phyloP scores from a whole-genome alignment of 192 early-diverging fungal species.

The Coemansia umbellata region DNA sequence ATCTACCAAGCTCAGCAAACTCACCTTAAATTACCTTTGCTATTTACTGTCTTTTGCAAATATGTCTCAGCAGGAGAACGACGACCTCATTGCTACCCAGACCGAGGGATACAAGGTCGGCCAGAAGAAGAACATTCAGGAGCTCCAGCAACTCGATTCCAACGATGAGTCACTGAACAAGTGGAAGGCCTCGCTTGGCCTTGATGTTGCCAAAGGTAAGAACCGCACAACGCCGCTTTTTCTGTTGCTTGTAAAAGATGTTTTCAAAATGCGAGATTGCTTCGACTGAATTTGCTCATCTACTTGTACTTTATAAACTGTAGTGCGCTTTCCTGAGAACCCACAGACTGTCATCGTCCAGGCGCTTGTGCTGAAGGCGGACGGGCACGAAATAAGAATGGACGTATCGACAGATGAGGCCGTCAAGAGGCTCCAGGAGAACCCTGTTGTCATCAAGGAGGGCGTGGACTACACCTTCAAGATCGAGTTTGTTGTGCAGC shows the following conservation, averaged over 20 bases:
- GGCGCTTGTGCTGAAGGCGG: conserved; percentile 36
- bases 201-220: conserved; percentile 57
- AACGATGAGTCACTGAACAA: conserved; percentile 89
- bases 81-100: conserved; percentile 65
- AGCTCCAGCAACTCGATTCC: conserved; percentile 83
- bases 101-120: conserved; percentile 88
- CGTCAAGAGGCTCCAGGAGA: conserved; percentile 65
- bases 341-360: conserved; percentile 53
- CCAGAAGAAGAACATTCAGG: conserved; percentile 85
- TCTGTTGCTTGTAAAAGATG: neutral
- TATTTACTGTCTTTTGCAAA: neutral
- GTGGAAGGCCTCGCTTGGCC: conserved; percentile 95
- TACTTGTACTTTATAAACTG: neutral
- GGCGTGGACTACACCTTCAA: conserved; percentile 91
- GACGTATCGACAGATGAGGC: conserved; percentile 55
- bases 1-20: too few species aligned
- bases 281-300: neutral
- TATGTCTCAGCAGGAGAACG: conserved; percentile 34
- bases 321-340: conserved; percentile 56
- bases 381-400: conserved; percentile 22
- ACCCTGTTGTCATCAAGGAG: conserved; percentile 90
- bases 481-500: conserved; percentile 91
- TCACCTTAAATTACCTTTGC: neutral
- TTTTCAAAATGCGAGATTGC: neutral
- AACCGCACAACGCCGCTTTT: neutral